Conservation (phyloP, 2,329 filamentous ascomycete genomes). For the Colletotrichum sp. region DNA sequence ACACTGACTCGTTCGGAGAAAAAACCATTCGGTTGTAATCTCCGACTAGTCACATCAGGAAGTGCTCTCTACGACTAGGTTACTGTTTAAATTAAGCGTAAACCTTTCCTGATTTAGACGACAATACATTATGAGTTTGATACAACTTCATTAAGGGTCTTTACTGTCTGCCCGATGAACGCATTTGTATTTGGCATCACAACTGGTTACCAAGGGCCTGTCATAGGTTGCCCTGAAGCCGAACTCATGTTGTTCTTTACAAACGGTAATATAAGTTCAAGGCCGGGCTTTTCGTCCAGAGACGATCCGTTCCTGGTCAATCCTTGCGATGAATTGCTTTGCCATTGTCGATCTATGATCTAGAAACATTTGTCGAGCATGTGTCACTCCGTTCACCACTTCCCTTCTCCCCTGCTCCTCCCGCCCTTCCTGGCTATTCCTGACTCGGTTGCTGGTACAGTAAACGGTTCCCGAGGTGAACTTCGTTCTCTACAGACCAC, state of each 20-base stretch:
- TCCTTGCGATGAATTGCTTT: background rate
- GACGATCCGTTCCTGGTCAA: fast-evolving
- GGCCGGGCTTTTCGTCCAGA: fast-evolving
- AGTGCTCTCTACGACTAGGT: too few species aligned
- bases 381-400: too few species aligned
- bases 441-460: background rate
- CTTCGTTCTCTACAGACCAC: fast-evolving
- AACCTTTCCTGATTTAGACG: too few species aligned
- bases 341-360: background rate
- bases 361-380: fast-evolving
- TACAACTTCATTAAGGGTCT: too few species aligned
- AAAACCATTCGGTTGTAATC: background rate
- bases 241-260: background rate
- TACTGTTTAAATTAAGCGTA: too few species aligned
- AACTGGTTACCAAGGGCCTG: background rate
- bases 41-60: too few species aligned
- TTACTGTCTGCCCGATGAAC: too few species aligned
- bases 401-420: too few species aligned
- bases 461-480: background rate
- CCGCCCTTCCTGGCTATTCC: too few species aligned
- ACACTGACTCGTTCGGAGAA: background rate
- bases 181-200: too few species aligned
- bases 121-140: too few species aligned
- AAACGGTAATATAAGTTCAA: background rate
- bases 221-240: background rate